Evolutionary conservation across 2,329 filamentous ascomycete species (phyloP), one percentile per base, ranked within the genome.

Genomic region (Diaporthe sp.): DNA sequence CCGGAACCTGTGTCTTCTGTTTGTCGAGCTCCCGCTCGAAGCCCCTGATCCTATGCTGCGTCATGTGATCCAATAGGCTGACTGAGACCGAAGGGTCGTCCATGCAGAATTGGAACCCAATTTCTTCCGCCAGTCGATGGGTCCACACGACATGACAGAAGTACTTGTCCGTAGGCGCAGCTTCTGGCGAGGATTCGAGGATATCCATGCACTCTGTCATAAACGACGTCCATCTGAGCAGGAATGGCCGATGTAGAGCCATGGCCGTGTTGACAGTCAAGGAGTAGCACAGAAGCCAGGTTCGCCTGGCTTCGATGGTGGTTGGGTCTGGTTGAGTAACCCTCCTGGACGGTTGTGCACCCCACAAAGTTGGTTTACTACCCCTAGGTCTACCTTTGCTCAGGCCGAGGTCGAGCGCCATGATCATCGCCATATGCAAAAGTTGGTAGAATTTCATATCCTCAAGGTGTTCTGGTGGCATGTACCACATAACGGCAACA

Each of bases 391-490:
- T 83, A 66, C 81, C 79, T 76, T 82, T 81, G 71, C 85, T 94
- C 9, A 97, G 89, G 0, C 95, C 95, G 44, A 97, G 89, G 78
- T 97, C 95, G 71, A 97, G 91, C 35, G 93, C 93, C 92, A 97
- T 94, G 78, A 94, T 89, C 63, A 92, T 92, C 2, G 94, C 93
- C 80, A 94, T 91, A 81, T 97, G 94, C 59, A 95, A 91, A 77
- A 97, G 89, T 84, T 96, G 94, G 84, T 97, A 97, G 81, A 97
- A 97, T 81, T 97, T 97, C 79, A 96, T 90, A 83, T 97, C 93
- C 79, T 97, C 94, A 74, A 94, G 94, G 78, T 94, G 90, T 77
- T 96, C 92, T 0, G 95, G 95, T 22, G 94, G 94, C 81, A 92
- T 92, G 81, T 97, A 97, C 94, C 95, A 97, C 27, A 95, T 89